Evolutionary conservation across 352 stramenopile genomes (phyloP), one percentile per base, ranked within the genome.

Genomic region (Globisporangium carolinianum): DNA sequence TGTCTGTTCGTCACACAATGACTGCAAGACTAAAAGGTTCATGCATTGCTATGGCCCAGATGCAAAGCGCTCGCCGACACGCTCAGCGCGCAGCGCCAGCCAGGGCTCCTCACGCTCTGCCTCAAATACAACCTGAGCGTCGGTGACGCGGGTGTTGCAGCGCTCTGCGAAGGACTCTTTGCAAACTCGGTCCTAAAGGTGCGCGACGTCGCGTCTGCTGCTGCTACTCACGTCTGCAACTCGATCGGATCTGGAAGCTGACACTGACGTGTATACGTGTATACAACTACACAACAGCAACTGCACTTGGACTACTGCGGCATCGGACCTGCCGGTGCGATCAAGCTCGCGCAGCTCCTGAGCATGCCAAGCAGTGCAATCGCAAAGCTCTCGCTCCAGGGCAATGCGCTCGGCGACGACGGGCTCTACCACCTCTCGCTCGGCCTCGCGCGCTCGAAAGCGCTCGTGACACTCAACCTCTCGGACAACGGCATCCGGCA

Each of bases 401-500:
- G 83, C 55, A 93, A 93, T 54, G 53, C 56, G 5, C 50, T 89
- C 6, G 68, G 67, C 8, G 72, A 79, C 45, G 73, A 83, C 39
- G 83, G 83, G 1, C 74, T 93, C 12, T 76, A 75, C 3, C 72
- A 90, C 49, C 73, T 93, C 46, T 90, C 83, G 8, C 69, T 88
- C 6, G 83, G 83, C 5, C 77, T 93, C 24, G 79, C 76, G 14
- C 71, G 83, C 6, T 73, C 79, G 2, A 73, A 76, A 4, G 71
- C 67, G 15, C 70, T 93, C 15, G 67, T 60, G n/a, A 82, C 65
- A 6, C 68, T 93, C 18, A 91, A 89, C 42, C 65, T 93, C 37
- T 79, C 81, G 7, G 83, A 93, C 69, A 93, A 93, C 46, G 78
- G 66, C 48, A 89, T 91, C 52, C 81, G 81, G 35, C 82, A 89